phyloP scores from a whole-genome alignment of 805 yeast species.

The Metschnikowia noctiluminum region DNA sequence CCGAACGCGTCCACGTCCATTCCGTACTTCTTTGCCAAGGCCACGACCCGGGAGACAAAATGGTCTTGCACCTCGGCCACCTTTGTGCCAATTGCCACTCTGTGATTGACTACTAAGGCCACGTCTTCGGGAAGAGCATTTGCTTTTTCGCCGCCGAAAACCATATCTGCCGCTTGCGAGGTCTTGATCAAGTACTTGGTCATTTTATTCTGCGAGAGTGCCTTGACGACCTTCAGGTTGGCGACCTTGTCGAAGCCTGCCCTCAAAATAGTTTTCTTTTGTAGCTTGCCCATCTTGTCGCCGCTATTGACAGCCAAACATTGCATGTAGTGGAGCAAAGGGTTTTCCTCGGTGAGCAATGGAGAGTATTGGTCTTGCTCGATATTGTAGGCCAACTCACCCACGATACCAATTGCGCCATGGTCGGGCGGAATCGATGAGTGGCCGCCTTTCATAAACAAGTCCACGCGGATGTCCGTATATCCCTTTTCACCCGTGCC shows the following conservation, averaged over 20 bases:
- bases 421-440: constrained; percentile 80
- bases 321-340: constrained; percentile 53
- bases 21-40: constrained; percentile 14
- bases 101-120: constrained; percentile 30
- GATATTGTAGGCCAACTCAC: constrained; percentile 52
- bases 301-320: constrained; percentile 57
- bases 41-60: constrained; percentile 30
- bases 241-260: constrained; percentile 36
- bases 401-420: constrained; percentile 71
- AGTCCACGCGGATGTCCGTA: constrained; percentile 21
- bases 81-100: constrained; percentile 31
- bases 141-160: constrained; percentile 37
- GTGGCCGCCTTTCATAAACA: constrained; percentile 73
- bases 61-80: constrained; percentile 22
- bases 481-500: constrained; percentile 19
- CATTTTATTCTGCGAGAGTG: constrained; percentile 17
- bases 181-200: constrained; percentile 30
- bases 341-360: constrained; percentile 51
- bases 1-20: constrained; percentile 15
- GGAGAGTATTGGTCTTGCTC: constrained; percentile 57
- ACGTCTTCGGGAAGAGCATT: constrained; percentile 39
- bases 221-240: constrained; percentile 24
- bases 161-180: constrained; percentile 33
- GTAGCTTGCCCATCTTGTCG: constrained; percentile 19
- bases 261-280: constrained; percentile 31